Conservation (phyloP, 148 eudicot genomes). For the Limonium bicolor region DNA sequence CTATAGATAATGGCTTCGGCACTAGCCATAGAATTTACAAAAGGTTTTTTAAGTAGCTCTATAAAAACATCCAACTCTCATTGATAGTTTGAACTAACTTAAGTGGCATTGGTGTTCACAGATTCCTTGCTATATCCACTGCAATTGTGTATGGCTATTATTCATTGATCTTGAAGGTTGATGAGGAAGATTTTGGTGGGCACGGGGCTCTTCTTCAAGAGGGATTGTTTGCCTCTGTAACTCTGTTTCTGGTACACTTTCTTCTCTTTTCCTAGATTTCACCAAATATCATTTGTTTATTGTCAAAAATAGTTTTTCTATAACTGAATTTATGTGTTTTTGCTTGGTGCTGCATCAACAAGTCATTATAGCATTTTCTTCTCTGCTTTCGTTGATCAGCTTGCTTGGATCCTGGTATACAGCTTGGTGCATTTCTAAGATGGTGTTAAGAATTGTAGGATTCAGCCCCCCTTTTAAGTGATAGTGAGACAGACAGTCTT, state of each 20-base stretch:
- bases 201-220: slow-evolving; percentile 96
- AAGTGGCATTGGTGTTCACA: slow-evolving; percentile 12
- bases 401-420: slow-evolving; percentile 86
- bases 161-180: slow-evolving; percentile 63
- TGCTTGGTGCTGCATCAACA: background rate
- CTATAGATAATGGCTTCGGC: no score
- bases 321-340: background rate
- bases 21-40: no score
- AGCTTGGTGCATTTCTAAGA: slow-evolving; percentile 92
- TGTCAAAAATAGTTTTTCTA: background rate
- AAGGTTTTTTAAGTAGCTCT: no score
- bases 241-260: slow-evolving; percentile 67
- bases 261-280: background rate
- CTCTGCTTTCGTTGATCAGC: slow-evolving; percentile 24
- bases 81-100: slow-evolving; percentile 48
- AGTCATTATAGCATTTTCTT: background rate
- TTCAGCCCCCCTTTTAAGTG: no score
- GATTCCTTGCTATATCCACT: slow-evolving; percentile 61
- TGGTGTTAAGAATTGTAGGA: no score
- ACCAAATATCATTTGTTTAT: background rate
- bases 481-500: no score
- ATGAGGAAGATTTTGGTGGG: slow-evolving; percentile 94
- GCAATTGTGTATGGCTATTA: slow-evolving; percentile 83
- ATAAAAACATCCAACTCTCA: background rate
- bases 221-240: slow-evolving; percentile 87